A percentile compares a stretch with the other conserved stretches of the same genome.
phyloP scores from a whole-genome alignment of 2,329 filamentous ascomycete species.

The Exophiala bonariae region DNA sequence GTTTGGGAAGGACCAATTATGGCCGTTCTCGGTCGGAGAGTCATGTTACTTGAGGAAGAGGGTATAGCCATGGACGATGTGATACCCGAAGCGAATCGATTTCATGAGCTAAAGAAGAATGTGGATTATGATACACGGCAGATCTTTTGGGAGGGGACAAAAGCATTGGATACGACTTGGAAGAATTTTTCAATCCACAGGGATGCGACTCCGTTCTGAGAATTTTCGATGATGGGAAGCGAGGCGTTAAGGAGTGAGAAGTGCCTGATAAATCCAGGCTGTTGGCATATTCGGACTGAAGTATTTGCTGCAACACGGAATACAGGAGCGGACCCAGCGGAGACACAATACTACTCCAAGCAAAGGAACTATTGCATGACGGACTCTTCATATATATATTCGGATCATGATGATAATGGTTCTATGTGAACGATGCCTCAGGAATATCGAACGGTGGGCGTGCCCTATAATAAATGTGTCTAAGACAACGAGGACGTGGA shows the following conservation, averaged over 20 bases:
- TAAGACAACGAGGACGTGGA: too few relatives aligned
- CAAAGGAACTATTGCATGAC: too few relatives aligned
- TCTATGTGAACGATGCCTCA: too few relatives aligned
- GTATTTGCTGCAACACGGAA: too few relatives aligned
- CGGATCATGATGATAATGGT: too few relatives aligned
- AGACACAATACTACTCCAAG: too few relatives aligned
- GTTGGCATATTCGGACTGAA: too few relatives aligned
- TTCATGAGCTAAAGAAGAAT: constrained; percentile 29
- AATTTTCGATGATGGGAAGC: constrained; percentile 5
- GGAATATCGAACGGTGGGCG: too few relatives aligned
- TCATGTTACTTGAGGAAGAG: constrained; percentile 30
- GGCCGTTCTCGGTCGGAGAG: constrained; percentile 30
- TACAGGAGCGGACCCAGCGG: too few relatives aligned
- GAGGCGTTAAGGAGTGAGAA: constrained; percentile 3
- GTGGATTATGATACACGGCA: constrained; percentile 29
- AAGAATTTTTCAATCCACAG: constrained; percentile 25
- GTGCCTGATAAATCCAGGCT: too few relatives aligned
- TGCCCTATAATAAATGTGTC: too few relatives aligned
- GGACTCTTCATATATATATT: too few relatives aligned
- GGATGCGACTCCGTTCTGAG: constrained; percentile 26
- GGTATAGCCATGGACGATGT: constrained; percentile 17
- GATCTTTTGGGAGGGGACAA: constrained; percentile 24
- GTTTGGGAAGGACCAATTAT: constrained; percentile 36
- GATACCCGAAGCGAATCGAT: constrained; percentile 27
- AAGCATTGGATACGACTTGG: constrained; percentile 22